Evolutionary conservation across 2,329 filamentous ascomycete genomes (phyloP), one percentile per base, ranked within the genome.

Genomic region (Botrytis tulipae): DNA sequence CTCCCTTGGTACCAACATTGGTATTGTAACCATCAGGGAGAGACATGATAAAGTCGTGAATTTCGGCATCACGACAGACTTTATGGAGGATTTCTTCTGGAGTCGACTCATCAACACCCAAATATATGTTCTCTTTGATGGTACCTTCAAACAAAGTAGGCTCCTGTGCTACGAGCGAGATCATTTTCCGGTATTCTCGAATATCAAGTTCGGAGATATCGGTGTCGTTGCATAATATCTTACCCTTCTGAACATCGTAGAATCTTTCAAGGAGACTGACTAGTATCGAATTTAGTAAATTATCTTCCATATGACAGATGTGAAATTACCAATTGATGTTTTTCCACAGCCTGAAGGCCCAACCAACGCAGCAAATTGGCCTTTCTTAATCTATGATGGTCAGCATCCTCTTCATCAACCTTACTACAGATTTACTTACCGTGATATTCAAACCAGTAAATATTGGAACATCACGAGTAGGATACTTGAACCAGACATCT

Each of bases 141-240:
- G 89, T 89, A 20, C 87, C 86, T 80, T 90, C 89, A 37, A 79
- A 79, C 78, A 95, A 85, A 0, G 90, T 90, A 14, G 92, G 87
- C 80, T 95, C 92, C 81, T 95, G 92, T 5, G 91, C 89, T 0
- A 95, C 92, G 0, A 95, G 86, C 1, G 91, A 91, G 20, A 94
- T 84, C 51, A 88, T 83, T 73, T 86, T 85, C 59, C 92, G 88
- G 80, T 93, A 93, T 29, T 86, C 82, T 74, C 85, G 85, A 0
- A 91, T 85, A 72, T 91, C 87, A 70, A 93, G 80, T 1, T 84
- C 80, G 1, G 83, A 81, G 61, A 94, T 88, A 77, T 91, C 86
- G 69, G 84, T 83, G 8, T 86, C 88, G 79, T 93, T 90, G 79
- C 89, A 87, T 0, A 90, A 83, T 71, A 96, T 90, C 8, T 84